Percentiles rank a stretch among this genome's conserved stretches.
These are phyloP conservation scores for Penicillium sp. DNA, from an alignment of 2,329 filamentous ascomycete genomes.

Conservation along the genomic window DNA sequence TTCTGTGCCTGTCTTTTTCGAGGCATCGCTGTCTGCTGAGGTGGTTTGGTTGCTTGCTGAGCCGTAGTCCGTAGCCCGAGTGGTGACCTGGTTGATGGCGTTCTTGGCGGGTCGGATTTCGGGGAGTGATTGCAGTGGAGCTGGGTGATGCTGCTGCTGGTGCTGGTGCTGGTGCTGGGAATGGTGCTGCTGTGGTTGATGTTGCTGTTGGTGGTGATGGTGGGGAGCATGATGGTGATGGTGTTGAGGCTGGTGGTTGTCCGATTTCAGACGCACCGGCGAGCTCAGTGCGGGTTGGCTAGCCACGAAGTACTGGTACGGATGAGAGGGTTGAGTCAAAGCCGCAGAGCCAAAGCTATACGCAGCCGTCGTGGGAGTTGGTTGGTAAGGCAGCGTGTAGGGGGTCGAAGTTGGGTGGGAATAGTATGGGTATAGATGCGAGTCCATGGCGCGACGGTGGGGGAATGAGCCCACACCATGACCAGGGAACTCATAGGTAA, in stretches of 20 bases:
- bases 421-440: conserved; percentile 48
- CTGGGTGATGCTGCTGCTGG: background rate
- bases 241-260: conserved; percentile 26
- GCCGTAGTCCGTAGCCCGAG: conserved; percentile 13
- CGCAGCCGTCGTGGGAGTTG: conserved; percentile 34
- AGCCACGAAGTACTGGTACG: conserved; percentile 44
- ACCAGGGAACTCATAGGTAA: conserved; percentile 48
- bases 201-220: background rate
- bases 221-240: background rate
- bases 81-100: conserved; percentile 39
- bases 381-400: conserved; percentile 46
- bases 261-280: conserved; percentile 39
- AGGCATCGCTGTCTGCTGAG: background rate
- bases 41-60: background rate
- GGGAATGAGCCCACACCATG: conserved; percentile 45
- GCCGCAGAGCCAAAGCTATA: conserved; percentile 41
- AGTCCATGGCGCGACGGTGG: conserved; percentile 47
- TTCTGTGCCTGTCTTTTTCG: conserved; percentile 44
- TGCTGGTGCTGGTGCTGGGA: background rate
- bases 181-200: background rate
- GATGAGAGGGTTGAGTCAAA: conserved; percentile 38
- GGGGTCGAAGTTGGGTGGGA: conserved; percentile 41
- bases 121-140: conserved; percentile 42
- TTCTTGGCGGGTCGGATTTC: conserved; percentile 48
- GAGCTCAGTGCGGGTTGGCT: conserved; percentile 36